Conservation (phyloP, 352 stramenopile genomes). For the Globisporangium nagaii region DNA sequence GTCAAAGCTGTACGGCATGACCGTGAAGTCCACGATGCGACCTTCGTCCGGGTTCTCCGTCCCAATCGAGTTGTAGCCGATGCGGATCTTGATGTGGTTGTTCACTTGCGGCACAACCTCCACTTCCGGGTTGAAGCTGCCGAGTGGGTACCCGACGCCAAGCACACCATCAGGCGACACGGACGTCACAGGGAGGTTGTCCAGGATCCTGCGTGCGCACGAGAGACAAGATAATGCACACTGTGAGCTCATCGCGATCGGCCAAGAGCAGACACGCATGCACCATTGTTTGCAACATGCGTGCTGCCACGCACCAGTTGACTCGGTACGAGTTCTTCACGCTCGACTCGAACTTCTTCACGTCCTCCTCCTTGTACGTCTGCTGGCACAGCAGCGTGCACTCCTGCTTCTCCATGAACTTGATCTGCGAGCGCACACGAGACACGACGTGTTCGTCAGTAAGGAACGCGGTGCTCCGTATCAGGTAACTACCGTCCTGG, state of each 20-base stretch:
- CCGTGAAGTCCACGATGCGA: conserved; percentile 98
- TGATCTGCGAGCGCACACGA: conserved; percentile 62
- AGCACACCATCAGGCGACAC: conserved; percentile 58
- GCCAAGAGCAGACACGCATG: neutral
- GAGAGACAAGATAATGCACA: neutral
- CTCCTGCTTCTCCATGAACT: conserved; percentile 73
- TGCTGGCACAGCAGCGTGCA: conserved; percentile 73
- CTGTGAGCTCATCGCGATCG: conserved; percentile 1
- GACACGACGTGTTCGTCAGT: no score
- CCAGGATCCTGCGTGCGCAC: conserved; percentile 91
- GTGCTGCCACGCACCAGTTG: conserved; percentile 82
- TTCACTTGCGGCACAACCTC: conserved; percentile 92
- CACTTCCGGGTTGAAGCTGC: conserved; percentile 87
- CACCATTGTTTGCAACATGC: conserved; percentile 14
- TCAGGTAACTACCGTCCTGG: no score
- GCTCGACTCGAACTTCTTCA: conserved; percentile 89
- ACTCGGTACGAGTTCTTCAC: conserved; percentile 97
- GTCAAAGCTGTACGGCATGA: conserved; percentile 96
- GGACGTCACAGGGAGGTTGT: conserved; percentile 95
- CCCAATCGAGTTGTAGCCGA: conserved; percentile 93
- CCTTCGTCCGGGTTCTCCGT: conserved; percentile 72
- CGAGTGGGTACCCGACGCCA: conserved; percentile 83
- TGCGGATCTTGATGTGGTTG: conserved; percentile 99
- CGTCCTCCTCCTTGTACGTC: conserved; percentile 90
- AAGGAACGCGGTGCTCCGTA: no score